Conservation (phyloP, 225 moss, liverwort and hornwort species). For the Ulota crispa region DNA sequence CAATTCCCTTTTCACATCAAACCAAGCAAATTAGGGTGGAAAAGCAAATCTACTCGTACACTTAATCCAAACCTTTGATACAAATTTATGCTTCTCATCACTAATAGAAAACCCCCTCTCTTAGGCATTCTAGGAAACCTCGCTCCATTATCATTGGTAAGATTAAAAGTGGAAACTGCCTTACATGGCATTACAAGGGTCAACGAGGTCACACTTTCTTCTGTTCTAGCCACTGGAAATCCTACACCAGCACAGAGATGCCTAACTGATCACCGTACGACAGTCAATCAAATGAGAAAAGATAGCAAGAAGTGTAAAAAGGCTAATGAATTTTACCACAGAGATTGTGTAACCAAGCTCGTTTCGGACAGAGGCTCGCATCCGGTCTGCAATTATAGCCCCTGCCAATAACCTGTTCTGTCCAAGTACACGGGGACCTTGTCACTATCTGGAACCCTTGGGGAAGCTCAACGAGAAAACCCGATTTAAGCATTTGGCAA, state of each 20-base stretch:
- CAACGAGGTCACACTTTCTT: not conserved
- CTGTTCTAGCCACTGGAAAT: not conserved
- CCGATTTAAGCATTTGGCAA: not conserved
- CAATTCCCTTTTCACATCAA: conserved; percentile 69
- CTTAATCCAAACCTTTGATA: not conserved
- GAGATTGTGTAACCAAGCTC: conserved; percentile 95
- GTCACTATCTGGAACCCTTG: conserved; percentile 13
- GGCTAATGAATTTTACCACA: conserved; percentile 57
- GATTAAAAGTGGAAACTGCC: not conserved
- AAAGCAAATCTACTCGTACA: not conserved
- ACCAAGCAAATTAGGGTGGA: not conserved
- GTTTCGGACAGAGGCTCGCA: conserved; percentile 76
- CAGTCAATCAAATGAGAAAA: not conserved
- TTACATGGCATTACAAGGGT: not conserved
- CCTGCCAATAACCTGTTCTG: conserved; percentile 88
- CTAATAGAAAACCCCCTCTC: not conserved
- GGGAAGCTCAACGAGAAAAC: not conserved
- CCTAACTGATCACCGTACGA: not conserved
- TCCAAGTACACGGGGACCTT: conserved; percentile 30
- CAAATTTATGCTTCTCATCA: not conserved
- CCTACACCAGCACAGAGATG: not conserved
- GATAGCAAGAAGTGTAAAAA: not conserved
- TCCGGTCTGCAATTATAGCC: conserved; percentile 80
- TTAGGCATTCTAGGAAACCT: not conserved
- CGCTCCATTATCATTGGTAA: not conserved